Base-by-base conservation (phyloP, 805 yeast species). In the Pichia kluyveri region DNA sequence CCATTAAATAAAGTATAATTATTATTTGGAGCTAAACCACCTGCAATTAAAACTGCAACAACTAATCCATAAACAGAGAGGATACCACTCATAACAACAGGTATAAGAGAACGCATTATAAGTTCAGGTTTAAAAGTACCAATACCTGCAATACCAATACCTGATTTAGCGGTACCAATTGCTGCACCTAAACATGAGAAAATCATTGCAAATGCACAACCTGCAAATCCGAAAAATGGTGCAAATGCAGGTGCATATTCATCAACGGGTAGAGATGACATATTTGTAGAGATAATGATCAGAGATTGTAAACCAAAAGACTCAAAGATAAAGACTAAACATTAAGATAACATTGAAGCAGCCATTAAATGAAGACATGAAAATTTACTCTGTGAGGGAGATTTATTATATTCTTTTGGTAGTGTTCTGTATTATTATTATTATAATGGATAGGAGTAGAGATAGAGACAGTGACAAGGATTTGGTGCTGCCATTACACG, bases 41-140 rank as follows among this genome's bases (percentile, higher is more conserved):
- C 95, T 27, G 99, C 96, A 59, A 93, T 91, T 59, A 93, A 74
- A 40, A 93, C 99, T 17, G 96, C 85, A 43, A 93, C 99, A 23
- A 93, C 99, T 45, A 93, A 75, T 3, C 99, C 99, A 66, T 93
- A 93, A 45, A 93, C 96, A 11, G 98, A 89, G 51, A 93, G 72
- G 61, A 93, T 93, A 79, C 99, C 99, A 54, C 93, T 82, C 96
- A 93, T 89, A 55, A 93, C 96, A 43, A 93, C 99, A 17, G 99
- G 99, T 57, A 93, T 90, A 44, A 93, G 73, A 8, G 93, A 84
- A 67, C 84, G 86, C 98, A 93, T 93, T 60, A 93, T 89, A 60
- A 93, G 73, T 61, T 93, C 99, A 12, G 99, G 99, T 65, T 86
- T 86, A 71, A 91, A 93, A 42, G 96, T 85, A 73, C 98, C 97